Percentiles rank a stretch among this genome's conserved stretches.
These are phyloP conservation scores for Phaeotremella fagi DNA, from an alignment of 768 basidiomycete genomes.

Conservation along the genomic window DNA sequence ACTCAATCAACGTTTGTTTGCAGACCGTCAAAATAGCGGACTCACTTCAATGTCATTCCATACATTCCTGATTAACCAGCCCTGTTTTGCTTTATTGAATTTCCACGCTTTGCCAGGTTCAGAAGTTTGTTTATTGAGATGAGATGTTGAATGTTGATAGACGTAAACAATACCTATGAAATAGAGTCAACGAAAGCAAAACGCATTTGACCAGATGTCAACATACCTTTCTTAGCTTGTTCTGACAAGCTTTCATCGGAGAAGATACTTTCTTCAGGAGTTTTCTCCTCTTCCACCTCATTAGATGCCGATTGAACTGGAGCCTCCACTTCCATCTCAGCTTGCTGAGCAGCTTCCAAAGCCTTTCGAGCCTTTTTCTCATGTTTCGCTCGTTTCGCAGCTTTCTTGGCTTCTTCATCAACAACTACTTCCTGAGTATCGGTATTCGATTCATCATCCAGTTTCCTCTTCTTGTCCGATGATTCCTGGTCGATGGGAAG, in stretches of 20 bases:
- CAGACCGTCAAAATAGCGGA: neutral
- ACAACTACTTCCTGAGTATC: neutral
- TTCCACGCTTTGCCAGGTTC: conserved; percentile 28
- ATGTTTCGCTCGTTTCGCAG: conserved; percentile 1
- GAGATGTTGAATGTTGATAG: conserved; percentile 2
- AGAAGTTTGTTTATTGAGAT: neutral
- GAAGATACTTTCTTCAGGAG: conserved; percentile 7
- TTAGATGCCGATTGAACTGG: neutral
- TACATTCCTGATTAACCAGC: conserved; percentile 33
- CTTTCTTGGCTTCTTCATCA: neutral
- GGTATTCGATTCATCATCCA: neutral
- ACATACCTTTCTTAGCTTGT: conserved; percentile 34
- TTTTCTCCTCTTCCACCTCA: neutral
- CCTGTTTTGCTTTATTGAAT: conserved; percentile 40
- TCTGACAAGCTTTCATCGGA: conserved; percentile 22
- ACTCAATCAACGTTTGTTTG: neutral
- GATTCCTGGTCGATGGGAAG: neutral
- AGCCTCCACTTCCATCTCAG: neutral
- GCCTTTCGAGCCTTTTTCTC: conserved; percentile 11
- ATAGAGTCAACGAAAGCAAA: too few species aligned
- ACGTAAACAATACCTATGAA: conserved; percentile 30
- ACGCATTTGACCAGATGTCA: too few species aligned
- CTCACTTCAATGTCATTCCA: conserved; percentile 27
- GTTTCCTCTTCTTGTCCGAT: neutral
- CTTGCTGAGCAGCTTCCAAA: neutral